Conservation (phyloP, 2,329 filamentous ascomycete genomes). For the Fonsecaea pedrosoi region DNA sequence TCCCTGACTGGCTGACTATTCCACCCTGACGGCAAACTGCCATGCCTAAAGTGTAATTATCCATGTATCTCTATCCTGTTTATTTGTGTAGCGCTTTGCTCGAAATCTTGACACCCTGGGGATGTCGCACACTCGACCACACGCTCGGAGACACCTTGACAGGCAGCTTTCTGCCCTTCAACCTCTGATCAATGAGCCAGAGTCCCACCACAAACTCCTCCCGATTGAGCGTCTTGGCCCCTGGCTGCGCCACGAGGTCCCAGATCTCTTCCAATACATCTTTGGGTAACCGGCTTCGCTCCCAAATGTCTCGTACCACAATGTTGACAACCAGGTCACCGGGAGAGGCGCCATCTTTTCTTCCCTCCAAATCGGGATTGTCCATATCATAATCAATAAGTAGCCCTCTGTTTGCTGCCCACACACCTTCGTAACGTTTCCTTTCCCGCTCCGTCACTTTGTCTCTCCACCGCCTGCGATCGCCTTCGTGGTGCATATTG, state of each 20-base stretch:
- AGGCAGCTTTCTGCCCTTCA: conserved; percentile 57
- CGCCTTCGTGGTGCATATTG: conserved; percentile 57
- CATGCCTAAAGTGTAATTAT: too few species aligned
- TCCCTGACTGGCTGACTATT: too few species aligned
- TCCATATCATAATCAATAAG: conserved; percentile 42
- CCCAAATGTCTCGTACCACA: conserved; percentile 58
- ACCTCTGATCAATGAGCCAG: conserved; percentile 58
- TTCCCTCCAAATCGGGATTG: conserved; percentile 18
- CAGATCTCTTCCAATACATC: conserved; percentile 53
- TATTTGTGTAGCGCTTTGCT: conserved; percentile 32
- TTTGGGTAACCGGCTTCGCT: conserved; percentile 52
- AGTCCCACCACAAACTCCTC: conserved; percentile 59
- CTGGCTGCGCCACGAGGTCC: conserved; percentile 49
- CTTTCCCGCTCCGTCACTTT: conserved; percentile 54
- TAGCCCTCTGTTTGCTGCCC: conserved; percentile 57
- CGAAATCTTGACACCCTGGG: conserved; percentile 48
- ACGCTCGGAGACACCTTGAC: conserved; percentile 54
- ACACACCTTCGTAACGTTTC: conserved; percentile 59
- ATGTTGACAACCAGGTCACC: conserved; percentile 49
- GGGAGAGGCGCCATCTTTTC: conserved; percentile 25
- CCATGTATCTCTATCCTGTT: background rate
- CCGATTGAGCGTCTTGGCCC: conserved; percentile 48
- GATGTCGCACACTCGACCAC: conserved; percentile 54
- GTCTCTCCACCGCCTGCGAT: conserved; percentile 54
- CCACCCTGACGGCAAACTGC: too few species aligned